Base-by-base conservation (phyloP, 2,329 filamentous ascomycete genomes). In the Fusarium brevicatenulatum region DNA sequence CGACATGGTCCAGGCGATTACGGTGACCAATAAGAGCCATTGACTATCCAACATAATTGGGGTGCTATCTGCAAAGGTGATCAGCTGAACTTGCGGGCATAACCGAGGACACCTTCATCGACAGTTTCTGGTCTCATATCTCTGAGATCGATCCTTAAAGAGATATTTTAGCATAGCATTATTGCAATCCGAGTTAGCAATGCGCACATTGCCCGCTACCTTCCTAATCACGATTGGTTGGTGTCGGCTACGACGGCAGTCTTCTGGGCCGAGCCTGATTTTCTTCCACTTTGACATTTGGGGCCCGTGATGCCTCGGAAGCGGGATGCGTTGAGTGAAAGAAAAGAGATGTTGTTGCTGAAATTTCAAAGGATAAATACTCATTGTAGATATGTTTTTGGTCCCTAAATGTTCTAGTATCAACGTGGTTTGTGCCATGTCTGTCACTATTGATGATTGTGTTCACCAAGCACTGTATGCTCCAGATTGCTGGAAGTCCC, bases 101-200 rank as follows among this genome's bases (percentile, higher is more conserved):
- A 23, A 2, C 47, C 21, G 21, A 50, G 2, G 30, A 34, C 30
- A 50, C 15, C 28, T 9, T 4, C 7, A 32, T 0, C 1, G 0
- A 18, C 1, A 13, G 0, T 15, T 23, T 50, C 4, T 23, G 6
- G 30, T 1, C 47, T 4, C 2, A 18, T 50, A 6, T 32, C 16
- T 15, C 1, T 13, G 4, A 0, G 2, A 7, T 13, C 12, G 2
- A 1, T 19, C 30, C 16, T 4, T 10, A 2, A 34, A 23, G 8
- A 23, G 19, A 11, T 11, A 1, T n/a, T 15, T 4, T 4, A 16
- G 19, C 6, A 47, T 13, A 15, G 13, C 25, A 9, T 7, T 47
- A 16, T 16, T 11, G 12, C 25, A 8, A 3, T 5, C 25, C 4
- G 21, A 0, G 3, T 2, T 7, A 8, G 0, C 8, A 13, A 23